Evolutionary conservation across 2,329 filamentous ascomycete genomes (phyloP).

Genomic region (Fusarium veterinarium): DNA sequence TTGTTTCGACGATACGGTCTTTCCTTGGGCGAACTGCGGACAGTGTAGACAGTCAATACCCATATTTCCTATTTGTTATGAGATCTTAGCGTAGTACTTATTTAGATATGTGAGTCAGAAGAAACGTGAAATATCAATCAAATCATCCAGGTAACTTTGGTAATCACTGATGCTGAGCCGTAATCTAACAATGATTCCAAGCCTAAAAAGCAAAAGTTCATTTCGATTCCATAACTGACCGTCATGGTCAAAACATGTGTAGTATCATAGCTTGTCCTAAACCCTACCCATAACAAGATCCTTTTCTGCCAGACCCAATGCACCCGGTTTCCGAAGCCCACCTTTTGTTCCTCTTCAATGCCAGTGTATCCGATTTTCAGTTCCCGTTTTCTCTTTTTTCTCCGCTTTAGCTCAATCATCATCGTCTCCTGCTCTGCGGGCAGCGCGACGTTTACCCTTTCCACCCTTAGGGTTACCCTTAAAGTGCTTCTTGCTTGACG

Average conservation of each 20-base stretch:
- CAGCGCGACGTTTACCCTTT: slow-evolving; percentile 60
- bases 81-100: slow-evolving; percentile 7
- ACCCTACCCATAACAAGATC: slow-evolving; percentile 32
- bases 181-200: not conserved
- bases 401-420: slow-evolving; percentile 50
- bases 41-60: slow-evolving; percentile 48
- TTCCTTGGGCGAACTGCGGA: slow-evolving; percentile 42
- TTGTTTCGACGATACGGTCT: slow-evolving; percentile 33
- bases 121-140: not conserved
- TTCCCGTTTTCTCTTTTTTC: slow-evolving; percentile 53
- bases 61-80: slow-evolving; percentile 43
- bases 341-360: slow-evolving; percentile 52
- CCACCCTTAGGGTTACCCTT: slow-evolving; percentile 76
- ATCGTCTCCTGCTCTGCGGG: slow-evolving; percentile 30
- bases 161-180: not conserved
- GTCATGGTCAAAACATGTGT: slow-evolving; percentile 25
- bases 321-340: slow-evolving; percentile 61
- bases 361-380: slow-evolving; percentile 57
- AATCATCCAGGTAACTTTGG: not conserved
- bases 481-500: slow-evolving; percentile 89
- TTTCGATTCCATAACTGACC: slow-evolving; percentile 34
- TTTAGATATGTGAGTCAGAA: slow-evolving; percentile 12
- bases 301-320: slow-evolving; percentile 36
- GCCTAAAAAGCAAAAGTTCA: slow-evolving; percentile 33
- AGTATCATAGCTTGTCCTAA: slow-evolving; percentile 31